phyloP scores from a whole-genome alignment of 805 yeast genomes.

The Candida dendrica region DNA sequence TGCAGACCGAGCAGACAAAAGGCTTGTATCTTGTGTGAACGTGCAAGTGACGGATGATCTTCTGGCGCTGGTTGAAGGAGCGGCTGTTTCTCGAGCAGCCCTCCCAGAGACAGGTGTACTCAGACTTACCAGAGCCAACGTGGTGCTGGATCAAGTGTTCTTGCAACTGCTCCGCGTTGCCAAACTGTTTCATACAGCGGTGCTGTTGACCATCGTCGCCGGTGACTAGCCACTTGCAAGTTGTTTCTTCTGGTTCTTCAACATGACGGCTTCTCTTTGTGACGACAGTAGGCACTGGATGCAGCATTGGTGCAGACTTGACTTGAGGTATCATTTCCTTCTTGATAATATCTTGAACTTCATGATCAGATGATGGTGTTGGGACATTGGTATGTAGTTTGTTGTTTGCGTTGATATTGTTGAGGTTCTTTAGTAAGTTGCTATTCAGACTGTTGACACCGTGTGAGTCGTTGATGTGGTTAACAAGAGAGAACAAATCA shows the following conservation, averaged over 20 bases:
- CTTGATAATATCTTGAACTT: conserved; percentile 3
- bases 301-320: not conserved
- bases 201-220: conserved; percentile 2
- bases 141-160: conserved; percentile 64
- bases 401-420: conserved; percentile 2
- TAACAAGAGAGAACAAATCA: conserved; percentile 45
- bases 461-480: conserved; percentile 50
- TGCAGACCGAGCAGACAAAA: conserved; percentile 62
- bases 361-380: conserved; percentile 2
- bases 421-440: not conserved
- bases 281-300: not conserved
- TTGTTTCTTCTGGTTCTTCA: conserved; percentile 11
- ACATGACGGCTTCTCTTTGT: not conserved
- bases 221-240: conserved; percentile 15
- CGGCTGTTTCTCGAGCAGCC: conserved; percentile 61
- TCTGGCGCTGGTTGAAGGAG: conserved; percentile 77
- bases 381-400: not conserved
- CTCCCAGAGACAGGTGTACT: conserved; percentile 70
- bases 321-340: not conserved
- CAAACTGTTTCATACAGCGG: conserved; percentile 44
- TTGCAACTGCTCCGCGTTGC: conserved; percentile 54
- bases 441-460: conserved; percentile 21
- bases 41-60: conserved; percentile 77
- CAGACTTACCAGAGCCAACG: conserved; percentile 64
- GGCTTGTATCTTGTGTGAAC: conserved; percentile 86